phyloP scores from a whole-genome alignment of 1,284 basidiomycete genomes.

The Xerocomus subilludens region DNA sequence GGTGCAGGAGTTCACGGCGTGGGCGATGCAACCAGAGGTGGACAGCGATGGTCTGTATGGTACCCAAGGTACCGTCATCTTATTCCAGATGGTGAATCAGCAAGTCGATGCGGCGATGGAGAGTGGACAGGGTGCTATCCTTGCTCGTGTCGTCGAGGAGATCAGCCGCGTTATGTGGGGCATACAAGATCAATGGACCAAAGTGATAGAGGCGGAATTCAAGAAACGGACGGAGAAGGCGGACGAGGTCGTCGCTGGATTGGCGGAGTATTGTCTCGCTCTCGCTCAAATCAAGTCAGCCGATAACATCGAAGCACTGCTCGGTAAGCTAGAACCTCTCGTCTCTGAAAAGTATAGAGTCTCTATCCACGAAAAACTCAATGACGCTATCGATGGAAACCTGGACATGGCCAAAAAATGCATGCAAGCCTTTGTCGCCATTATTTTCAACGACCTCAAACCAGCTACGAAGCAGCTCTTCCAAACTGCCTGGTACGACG shows the following conservation, averaged over 20 bases:
- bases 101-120: slow-evolving; percentile 96
- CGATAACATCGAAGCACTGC: slow-evolving; percentile 90
- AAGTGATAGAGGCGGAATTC: slow-evolving; percentile 85
- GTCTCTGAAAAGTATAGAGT: slow-evolving; percentile 93
- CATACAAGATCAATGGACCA: slow-evolving; percentile 91
- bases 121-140: slow-evolving; percentile 93
- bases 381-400: slow-evolving; percentile 98
- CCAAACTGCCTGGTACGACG: slow-evolving; percentile 88
- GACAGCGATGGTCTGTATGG: slow-evolving; percentile 92
- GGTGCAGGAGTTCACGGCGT: slow-evolving; percentile 83
- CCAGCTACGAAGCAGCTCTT: slow-evolving; percentile 91
- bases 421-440: slow-evolving; percentile 92
- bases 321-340: slow-evolving; percentile 87
- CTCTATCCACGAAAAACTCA: slow-evolving; percentile 86
- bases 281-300: slow-evolving; percentile 98
- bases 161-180: slow-evolving; percentile 89
- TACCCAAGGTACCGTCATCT: slow-evolving; percentile 91
- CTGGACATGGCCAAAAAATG: slow-evolving; percentile 98
- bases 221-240: slow-evolving; percentile 90
- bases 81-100: slow-evolving; percentile 99
- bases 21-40: slow-evolving; percentile 88
- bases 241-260: slow-evolving; percentile 87
- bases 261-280: slow-evolving; percentile 97
- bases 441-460: slow-evolving; percentile 95
- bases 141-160: slow-evolving; percentile 92